Conservation (phyloP, 371 early-diverging fungal species). For the Blakeslea trispora region DNA sequence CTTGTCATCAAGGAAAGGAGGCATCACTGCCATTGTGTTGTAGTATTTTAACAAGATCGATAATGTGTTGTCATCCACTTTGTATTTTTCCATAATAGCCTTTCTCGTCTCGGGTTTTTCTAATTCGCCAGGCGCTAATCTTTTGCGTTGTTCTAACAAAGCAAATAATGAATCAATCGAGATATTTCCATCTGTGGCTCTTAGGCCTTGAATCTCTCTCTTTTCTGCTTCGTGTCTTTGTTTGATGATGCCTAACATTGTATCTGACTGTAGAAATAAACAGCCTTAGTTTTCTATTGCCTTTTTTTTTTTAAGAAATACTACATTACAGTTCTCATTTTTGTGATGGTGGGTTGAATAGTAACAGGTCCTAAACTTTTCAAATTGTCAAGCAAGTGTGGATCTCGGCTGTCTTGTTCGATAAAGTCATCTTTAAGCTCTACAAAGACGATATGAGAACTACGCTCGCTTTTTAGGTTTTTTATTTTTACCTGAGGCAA, state of each 20-base stretch:
- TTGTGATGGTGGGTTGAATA: conserved; percentile 35
- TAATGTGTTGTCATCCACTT: conserved; percentile 30
- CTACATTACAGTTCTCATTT: conserved; percentile 40
- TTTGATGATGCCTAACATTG: conserved; percentile 43
- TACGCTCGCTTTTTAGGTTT: no score
- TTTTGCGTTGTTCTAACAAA: conserved; percentile 40
- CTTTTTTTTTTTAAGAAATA: no score
- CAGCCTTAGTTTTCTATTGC: background rate
- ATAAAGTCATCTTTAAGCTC: conserved; percentile 28
- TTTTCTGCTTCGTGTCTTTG: conserved; percentile 39
- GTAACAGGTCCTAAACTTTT: conserved; percentile 39
- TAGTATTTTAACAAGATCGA: conserved; percentile 34
- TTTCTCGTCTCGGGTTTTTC: conserved; percentile 24
- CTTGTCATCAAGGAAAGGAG: conserved; percentile 34
- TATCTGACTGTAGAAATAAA: conserved; percentile 32
- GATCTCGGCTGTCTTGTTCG: conserved; percentile 40
- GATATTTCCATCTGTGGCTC: conserved; percentile 14
- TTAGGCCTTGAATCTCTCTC: conserved; percentile 11
- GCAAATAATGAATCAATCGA: conserved; percentile 39
- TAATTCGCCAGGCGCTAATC: conserved; percentile 32
- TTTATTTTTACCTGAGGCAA: conserved; percentile 13
- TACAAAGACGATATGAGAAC: background rate
- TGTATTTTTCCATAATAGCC: conserved; percentile 27
- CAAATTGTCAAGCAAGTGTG: conserved; percentile 39
- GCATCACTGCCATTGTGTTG: conserved; percentile 45